Evolutionary conservation across 805 yeast species (phyloP).

Genomic region (Spathaspora girioi): DNA sequence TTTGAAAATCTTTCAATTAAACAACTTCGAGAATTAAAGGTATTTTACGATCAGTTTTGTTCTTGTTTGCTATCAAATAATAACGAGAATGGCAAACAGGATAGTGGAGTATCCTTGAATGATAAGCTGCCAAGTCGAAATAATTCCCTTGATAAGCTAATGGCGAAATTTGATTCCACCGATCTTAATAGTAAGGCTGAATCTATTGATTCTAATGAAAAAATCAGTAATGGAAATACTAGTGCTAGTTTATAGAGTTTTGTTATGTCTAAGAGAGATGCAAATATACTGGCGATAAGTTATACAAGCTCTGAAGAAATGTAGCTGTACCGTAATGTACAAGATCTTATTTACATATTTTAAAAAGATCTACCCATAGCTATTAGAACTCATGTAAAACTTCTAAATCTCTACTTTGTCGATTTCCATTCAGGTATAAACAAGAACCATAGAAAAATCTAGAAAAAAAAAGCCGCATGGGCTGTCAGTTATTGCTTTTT

Average conservation of each 20-base stretch:
- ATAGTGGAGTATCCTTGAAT: neutral
- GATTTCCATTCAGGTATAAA: too few species aligned
- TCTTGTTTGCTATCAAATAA: constrained; percentile 12
- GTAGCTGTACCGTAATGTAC: too few species aligned
- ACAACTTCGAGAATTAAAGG: constrained; percentile 31
- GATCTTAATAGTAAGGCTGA: constrained; percentile 7
- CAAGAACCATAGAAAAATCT: neutral
- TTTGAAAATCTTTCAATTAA: constrained; percentile 33
- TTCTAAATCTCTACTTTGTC: too few species aligned
- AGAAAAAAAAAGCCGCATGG: neutral
- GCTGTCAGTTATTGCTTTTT: neutral
- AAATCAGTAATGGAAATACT: neutral
- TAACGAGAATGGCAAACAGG: constrained; percentile 2
- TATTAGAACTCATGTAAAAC: neutral
- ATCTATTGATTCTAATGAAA: constrained; percentile 7
- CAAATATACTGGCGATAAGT: neutral
- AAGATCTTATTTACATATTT: too few species aligned
- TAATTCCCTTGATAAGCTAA: constrained; percentile 3
- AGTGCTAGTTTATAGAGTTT: constrained; percentile 6
- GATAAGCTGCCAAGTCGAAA: neutral
- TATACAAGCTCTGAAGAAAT: too few species aligned
- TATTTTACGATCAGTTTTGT: constrained; percentile 37
- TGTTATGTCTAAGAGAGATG: neutral
- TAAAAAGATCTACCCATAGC: neutral
- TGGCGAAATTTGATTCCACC: neutral